Evolutionary conservation across 164 flowering plant genomes (phyloP).

Genomic region (Paratinospora sagittata): DNA sequence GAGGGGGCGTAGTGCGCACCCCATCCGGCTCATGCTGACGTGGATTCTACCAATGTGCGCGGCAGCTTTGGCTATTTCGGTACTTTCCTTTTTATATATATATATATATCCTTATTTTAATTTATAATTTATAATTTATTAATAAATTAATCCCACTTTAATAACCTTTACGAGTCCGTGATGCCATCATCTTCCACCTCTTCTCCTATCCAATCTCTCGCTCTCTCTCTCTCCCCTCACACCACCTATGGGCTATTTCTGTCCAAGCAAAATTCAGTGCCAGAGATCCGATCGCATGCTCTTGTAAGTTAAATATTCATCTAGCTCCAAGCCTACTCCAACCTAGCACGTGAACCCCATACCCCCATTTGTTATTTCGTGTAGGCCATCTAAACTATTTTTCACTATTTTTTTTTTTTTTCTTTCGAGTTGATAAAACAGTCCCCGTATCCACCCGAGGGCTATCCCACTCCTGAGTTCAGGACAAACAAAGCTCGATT

Average conservation of each 20-base stretch:
- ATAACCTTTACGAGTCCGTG: background rate
- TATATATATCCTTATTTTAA: too few species aligned
- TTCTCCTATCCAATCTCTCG: background rate
- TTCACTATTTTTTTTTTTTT: too few species aligned
- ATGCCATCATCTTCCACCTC: background rate
- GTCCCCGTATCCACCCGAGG: too few species aligned
- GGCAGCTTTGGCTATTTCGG: background rate
- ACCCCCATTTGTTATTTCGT: too few species aligned
- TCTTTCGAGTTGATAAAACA: too few species aligned
- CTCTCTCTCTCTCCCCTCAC: background rate
- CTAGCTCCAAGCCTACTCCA: background rate
- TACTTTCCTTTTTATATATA: background rate
- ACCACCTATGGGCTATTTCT: background rate
- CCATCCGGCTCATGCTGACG: slow-evolving; percentile 1
- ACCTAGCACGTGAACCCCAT: too few species aligned
- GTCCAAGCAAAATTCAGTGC: background rate
- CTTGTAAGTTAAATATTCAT: background rate
- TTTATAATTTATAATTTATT: background rate
- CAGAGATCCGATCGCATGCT: background rate
- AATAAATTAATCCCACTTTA: background rate
- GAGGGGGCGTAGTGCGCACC: background rate
- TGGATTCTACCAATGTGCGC: background rate
- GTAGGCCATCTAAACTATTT: too few species aligned
- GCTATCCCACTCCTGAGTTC: too few species aligned
- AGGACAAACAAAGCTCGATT: too few species aligned